These are phyloP conservation scores for Suillus sp. DNA, from an alignment of 768 basidiomycete genomes.

Conservation along the genomic window DNA sequence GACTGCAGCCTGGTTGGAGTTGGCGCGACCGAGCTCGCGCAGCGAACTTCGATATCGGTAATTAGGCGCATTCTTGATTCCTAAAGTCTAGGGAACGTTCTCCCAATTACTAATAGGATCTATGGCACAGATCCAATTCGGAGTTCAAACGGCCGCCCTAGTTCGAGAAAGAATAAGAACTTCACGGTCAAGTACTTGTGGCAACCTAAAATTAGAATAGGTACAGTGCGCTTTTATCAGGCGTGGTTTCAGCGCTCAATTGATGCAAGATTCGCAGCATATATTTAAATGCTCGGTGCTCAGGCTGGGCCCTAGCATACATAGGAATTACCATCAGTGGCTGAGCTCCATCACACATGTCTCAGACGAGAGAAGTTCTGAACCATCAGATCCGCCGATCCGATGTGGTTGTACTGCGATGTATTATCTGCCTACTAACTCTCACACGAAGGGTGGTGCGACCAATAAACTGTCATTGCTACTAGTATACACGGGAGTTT, in stretches of 20 bases:
- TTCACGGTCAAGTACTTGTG: neutral
- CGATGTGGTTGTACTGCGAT: neutral
- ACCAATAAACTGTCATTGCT: neutral
- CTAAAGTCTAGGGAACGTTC: neutral
- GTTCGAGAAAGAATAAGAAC: neutral
- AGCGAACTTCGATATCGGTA: neutral
- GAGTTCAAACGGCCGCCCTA: neutral
- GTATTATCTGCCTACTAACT: neutral
- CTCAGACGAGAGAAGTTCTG: neutral
- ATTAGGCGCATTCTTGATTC: neutral
- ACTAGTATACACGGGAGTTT: neutral
- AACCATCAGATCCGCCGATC: neutral
- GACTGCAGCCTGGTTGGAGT: neutral
- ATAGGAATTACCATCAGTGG: neutral
- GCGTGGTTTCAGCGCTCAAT: neutral
- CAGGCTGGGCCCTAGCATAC: neutral
- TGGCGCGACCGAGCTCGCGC: neutral
- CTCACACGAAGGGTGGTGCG: neutral
- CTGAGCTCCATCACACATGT: neutral
- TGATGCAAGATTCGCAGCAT: neutral
- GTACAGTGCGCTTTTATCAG: neutral
- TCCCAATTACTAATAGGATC: neutral
- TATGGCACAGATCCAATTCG: neutral
- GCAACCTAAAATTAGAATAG: neutral
- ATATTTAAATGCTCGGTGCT: too few species aligned